Base-by-base conservation (phyloP, 768 basidiomycete species). In the Amanita polypyramis region DNA sequence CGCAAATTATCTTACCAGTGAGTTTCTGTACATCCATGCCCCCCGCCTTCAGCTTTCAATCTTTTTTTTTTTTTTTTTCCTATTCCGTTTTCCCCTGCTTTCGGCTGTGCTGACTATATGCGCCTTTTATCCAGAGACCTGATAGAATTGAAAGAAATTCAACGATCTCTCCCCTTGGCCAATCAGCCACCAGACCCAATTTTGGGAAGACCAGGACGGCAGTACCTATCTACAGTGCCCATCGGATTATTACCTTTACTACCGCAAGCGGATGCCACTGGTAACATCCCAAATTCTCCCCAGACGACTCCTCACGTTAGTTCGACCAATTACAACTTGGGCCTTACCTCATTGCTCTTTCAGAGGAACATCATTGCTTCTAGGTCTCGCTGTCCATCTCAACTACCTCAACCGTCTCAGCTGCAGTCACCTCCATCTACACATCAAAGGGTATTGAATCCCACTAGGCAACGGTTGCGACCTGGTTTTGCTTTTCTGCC, bases 141-240 rank as follows among this genome's bases (percentile, higher is more conserved):
- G 15, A 73, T 84, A 17, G 82, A 85, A 58, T 72, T 84, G 36
- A 82, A 81, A 55, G 79, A 78, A 53, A 79, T 85, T 36, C 80
- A 79, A 51, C 74, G 77, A 9, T 77, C 78, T 5, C 68, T 83
- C 1, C 81, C 82, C 6, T 67, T 70, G 15, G 78, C 82, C 2
- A 65, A 70, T 45, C 81, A 77, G 62, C 70, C 66, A 0, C 58
- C 61, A 2, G 75, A 74, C 58, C 62, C 59, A 1, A 51, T 70
- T 23, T 63, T 71, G 0, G 72, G 70, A 34, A 65, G 60, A 30
- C 68, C 61, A 10, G 63, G 59, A 15, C 62, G 65, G 35, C 70
- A 70, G 40, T 70, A 66, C 52, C 68, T 75, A 39, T 66, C 70
- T 27, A 65, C 68, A 10, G 82, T 85, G 5, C 83, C 83, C 33